phyloP scores from a whole-genome alignment of 164 flowering plant genomes.

The Chloranthus sessilifolius region DNA sequence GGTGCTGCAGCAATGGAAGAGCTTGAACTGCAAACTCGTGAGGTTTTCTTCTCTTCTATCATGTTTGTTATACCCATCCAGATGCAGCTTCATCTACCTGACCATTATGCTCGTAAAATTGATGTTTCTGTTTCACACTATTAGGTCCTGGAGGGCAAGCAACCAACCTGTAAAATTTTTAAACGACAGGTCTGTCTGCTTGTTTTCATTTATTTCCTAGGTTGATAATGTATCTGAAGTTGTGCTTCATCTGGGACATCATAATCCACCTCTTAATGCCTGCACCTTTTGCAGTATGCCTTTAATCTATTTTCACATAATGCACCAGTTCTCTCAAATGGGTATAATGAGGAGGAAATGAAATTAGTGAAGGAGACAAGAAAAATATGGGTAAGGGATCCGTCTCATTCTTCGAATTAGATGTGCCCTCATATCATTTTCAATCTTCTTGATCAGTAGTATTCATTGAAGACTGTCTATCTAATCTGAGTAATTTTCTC shows the following conservation, averaged over 20 bases:
- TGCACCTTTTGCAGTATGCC: slow-evolving; percentile 72
- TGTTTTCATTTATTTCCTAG: neutral
- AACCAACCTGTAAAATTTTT: slow-evolving; percentile 92
- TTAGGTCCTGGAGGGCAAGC: slow-evolving; percentile 85
- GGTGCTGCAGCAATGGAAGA: slow-evolving; percentile 99
- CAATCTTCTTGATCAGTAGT: too few relatives aligned
- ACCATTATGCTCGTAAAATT: neutral
- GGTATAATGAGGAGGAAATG: slow-evolving; percentile 99
- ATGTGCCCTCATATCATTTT: too few relatives aligned
- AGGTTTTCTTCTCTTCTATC: slow-evolving; percentile 40
- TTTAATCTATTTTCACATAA: slow-evolving; percentile 95
- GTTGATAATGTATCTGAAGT: neutral
- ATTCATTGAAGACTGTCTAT: too few relatives aligned
- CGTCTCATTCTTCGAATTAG: too few relatives aligned
- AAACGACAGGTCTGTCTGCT: slow-evolving; percentile 60
- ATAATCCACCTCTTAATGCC: neutral
- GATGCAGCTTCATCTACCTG: neutral
- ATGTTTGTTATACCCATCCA: neutral
- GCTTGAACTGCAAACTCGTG: slow-evolving; percentile 91
- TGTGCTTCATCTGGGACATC: neutral
- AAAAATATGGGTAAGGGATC: slow-evolving; percentile 85
- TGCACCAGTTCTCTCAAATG: slow-evolving; percentile 82
- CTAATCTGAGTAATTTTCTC: too few relatives aligned
- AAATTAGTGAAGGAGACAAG: slow-evolving; percentile 94
- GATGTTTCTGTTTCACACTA: neutral